Evolutionary conservation across 345 rosid genomes (phyloP).

Genomic region (Rubroshorea leprosula): DNA sequence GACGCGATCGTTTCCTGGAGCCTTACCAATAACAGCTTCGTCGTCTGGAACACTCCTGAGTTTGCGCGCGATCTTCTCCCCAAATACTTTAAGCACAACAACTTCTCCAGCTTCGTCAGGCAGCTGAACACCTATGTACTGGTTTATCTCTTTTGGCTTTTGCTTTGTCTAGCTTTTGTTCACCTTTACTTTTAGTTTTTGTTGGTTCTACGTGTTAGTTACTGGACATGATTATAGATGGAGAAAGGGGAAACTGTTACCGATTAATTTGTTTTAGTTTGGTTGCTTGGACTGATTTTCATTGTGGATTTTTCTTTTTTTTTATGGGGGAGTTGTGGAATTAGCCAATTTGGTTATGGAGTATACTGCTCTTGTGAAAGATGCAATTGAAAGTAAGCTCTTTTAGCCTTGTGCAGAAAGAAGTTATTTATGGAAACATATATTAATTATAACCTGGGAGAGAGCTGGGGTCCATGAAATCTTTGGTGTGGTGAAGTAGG

Average conservation of each 20-base stretch:
- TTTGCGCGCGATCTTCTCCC: conserved; percentile 75
- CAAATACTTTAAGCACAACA: conserved; percentile 83
- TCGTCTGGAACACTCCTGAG: conserved; percentile 88
- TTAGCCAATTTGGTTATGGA: background rate
- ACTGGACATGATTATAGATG: too few species aligned
- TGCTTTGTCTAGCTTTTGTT: background rate
- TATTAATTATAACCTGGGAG: too few species aligned
- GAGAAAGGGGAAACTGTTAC: too few species aligned
- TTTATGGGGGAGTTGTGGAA: background rate
- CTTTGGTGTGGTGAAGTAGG: background rate
- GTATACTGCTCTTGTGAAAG: background rate
- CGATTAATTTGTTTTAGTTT: background rate
- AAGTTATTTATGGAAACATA: too few species aligned
- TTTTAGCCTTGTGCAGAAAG: background rate
- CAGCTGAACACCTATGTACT: conserved; percentile 83
- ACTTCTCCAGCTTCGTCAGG: conserved; percentile 88
- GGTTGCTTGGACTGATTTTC: too few species aligned
- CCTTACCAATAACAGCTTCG: conserved; percentile 66
- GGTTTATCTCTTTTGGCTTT: conserved; percentile 1
- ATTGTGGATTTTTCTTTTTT: background rate
- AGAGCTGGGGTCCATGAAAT: too few species aligned
- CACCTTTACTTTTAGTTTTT: too few species aligned
- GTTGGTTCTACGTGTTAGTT: background rate
- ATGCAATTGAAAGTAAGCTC: background rate
- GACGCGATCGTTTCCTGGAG: conserved; percentile 85